Conservation (phyloP, 352 stramenopile species). For the Globisporangium irregulare region DNA sequence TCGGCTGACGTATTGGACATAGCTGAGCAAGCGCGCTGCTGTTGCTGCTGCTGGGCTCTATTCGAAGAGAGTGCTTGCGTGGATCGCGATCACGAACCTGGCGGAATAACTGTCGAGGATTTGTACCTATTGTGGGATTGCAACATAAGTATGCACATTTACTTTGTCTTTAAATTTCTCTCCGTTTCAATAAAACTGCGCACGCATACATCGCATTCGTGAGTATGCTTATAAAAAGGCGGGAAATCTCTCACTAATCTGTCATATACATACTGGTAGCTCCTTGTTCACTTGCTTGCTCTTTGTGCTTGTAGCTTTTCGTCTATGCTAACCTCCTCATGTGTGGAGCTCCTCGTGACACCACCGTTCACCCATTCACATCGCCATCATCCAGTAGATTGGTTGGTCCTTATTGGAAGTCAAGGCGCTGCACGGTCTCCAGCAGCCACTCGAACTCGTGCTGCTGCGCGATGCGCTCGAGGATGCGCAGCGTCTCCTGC, state of each 20-base stretch:
- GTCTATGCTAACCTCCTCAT: not conserved
- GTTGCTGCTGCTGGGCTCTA: not conserved
- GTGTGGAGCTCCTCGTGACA: too few relatives aligned
- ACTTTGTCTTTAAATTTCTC: too few relatives aligned
- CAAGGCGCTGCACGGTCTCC: slow-evolving; percentile 65
- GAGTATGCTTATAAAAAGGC: not conserved
- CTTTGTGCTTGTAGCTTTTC: not conserved
- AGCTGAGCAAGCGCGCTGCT: too few relatives aligned
- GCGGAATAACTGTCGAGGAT: not conserved
- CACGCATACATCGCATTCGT: too few relatives aligned
- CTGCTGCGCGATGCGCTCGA: slow-evolving; percentile 63
- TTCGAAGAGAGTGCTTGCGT: not conserved
- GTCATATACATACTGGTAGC: not conserved
- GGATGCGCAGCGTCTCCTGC: slow-evolving; percentile 54
- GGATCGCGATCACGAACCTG: not conserved
- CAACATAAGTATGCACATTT: not conserved
- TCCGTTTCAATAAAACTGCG: too few relatives aligned
- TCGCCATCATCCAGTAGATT: not conserved
- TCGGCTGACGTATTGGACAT: not conserved
- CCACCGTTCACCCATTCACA: not conserved
- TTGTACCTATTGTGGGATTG: not conserved
- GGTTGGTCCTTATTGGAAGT: slow-evolving; percentile 18
- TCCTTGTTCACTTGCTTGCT: not conserved
- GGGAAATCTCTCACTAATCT: too few relatives aligned
- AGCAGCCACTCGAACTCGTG: slow-evolving; percentile 68